A percentile compares a stretch with the other conserved stretches of the same genome.
These are phyloP conservation scores for Fusarium veterinarium DNA, from an alignment of 2,329 filamentous ascomycete species.

Conservation along the genomic window DNA sequence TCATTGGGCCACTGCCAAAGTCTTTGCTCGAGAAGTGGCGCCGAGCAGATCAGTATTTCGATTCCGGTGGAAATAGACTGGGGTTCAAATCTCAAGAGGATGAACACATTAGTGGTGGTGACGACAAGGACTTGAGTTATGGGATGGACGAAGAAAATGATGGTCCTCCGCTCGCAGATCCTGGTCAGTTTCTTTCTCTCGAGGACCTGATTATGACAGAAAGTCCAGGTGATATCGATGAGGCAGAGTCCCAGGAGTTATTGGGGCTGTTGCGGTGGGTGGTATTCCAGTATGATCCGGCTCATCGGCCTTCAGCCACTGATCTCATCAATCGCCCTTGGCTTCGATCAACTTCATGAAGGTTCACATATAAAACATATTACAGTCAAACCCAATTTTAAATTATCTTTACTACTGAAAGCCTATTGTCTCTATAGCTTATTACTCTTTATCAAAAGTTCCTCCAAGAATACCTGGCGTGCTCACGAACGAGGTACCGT, in stretches of 20 bases:
- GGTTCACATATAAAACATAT: background rate
- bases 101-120: background rate
- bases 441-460: background rate
- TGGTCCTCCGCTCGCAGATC: background rate
- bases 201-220: background rate
- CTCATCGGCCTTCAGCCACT: background rate
- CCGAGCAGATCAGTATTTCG: background rate
- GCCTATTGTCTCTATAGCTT: rapidly evolving
- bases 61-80: background rate
- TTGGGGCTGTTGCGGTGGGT: background rate
- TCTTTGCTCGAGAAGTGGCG: background rate
- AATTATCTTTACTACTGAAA: rapidly evolving
- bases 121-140: background rate
- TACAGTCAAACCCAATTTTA: rapidly evolving
- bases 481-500: constrained; percentile 23
- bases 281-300: background rate
- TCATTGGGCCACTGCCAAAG: background rate
- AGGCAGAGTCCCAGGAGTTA: background rate
- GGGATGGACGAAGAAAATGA: background rate
- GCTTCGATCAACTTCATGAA: background rate
- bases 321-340: background rate
- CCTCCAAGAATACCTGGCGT: constrained; percentile 10
- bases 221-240: background rate
- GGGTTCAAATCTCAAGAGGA: background rate
- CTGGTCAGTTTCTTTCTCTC: background rate